Evolutionary conservation across 1,139 yeast genomes (phyloP).

Genomic region (Wickerhamomyces sp.): DNA sequence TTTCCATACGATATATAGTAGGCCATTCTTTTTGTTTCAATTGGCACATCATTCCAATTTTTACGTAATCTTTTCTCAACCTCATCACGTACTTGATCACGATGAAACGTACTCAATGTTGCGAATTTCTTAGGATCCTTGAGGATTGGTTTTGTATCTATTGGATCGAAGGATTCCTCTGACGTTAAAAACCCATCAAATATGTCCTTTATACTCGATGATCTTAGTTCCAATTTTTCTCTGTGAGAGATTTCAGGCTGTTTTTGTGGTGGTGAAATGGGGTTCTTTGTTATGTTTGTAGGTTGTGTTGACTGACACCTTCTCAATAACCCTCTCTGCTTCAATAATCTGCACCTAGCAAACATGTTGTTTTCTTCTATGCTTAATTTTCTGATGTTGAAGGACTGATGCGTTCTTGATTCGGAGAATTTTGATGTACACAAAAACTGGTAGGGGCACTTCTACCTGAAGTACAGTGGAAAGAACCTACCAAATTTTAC

Average conservation of each 20-base stretch:
- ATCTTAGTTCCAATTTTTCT: conserved; percentile 21
- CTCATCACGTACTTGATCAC: conserved; percentile 53
- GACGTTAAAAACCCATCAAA: conserved; percentile 25
- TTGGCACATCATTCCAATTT: conserved; percentile 45
- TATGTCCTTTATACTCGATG: conserved; percentile 20
- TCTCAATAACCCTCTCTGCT: neutral
- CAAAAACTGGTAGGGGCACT: too few relatives aligned
- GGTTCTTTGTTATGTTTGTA: neutral
- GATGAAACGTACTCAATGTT: conserved; percentile 45
- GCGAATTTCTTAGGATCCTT: conserved; percentile 43
- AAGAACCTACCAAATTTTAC: too few relatives aligned
- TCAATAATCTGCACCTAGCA: too few relatives aligned
- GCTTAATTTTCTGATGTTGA: too few relatives aligned
- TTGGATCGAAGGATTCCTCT: conserved; percentile 36
- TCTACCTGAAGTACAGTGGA: too few relatives aligned
- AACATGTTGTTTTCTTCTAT: too few relatives aligned
- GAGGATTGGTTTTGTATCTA: conserved; percentile 49
- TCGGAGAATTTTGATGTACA: too few relatives aligned
- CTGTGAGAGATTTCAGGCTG: conserved; percentile 1
- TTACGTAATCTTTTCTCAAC: conserved; percentile 46
- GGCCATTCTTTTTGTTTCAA: conserved; percentile 44
- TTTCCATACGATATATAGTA: conserved; percentile 59
- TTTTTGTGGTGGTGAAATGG: neutral
- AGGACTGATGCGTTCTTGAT: too few relatives aligned
- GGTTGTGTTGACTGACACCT: conserved; percentile 3